Percentiles rank a stretch among this genome's conserved stretches.
These are phyloP conservation scores for Forsythia suspensa DNA, from an alignment of 257 asterid species.

Conservation along the genomic window DNA sequence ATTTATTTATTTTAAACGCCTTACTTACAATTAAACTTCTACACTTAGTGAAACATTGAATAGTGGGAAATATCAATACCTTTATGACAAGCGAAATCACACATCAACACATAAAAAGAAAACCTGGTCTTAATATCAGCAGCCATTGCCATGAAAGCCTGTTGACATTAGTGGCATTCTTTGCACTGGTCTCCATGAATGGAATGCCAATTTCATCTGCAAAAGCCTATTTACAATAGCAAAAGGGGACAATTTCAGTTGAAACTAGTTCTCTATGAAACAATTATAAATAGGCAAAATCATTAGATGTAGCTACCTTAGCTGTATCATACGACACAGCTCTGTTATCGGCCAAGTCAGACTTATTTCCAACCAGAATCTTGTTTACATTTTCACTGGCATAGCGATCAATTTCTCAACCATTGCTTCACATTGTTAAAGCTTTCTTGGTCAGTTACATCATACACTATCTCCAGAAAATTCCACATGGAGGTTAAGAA, in stretches of 20 bases:
- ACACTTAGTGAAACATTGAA: background rate
- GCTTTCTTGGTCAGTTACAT: constrained; percentile 83
- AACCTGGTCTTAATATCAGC: constrained; percentile 83
- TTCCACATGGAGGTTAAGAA: constrained; percentile 16
- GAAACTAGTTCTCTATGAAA: background rate
- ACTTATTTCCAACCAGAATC: constrained; percentile 85
- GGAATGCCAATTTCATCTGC: constrained; percentile 96
- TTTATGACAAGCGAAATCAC: background rate
- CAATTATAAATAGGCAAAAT: background rate
- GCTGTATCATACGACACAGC: constrained; percentile 80
- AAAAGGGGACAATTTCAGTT: constrained; percentile 9
- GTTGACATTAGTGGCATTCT: constrained; percentile 77
- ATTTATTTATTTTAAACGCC: background rate
- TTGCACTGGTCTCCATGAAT: constrained; percentile 95
- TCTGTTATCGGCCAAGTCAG: constrained; percentile 77
- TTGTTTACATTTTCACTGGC: constrained; percentile 89
- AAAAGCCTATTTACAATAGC: constrained; percentile 56
- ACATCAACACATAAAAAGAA: background rate
- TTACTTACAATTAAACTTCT: background rate
- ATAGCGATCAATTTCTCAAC: constrained; percentile 92
- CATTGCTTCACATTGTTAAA: constrained; percentile 93
- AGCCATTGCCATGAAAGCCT: constrained; percentile 96
- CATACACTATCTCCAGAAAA: constrained; percentile 68
- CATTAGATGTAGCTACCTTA: constrained; percentile 50
- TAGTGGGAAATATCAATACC: background rate